A percentile compares a stretch with the other conserved stretches of the same genome.
Evolutionary conservation across 306 rosid species (phyloP).

Genomic region (Prunus mira): DNA sequence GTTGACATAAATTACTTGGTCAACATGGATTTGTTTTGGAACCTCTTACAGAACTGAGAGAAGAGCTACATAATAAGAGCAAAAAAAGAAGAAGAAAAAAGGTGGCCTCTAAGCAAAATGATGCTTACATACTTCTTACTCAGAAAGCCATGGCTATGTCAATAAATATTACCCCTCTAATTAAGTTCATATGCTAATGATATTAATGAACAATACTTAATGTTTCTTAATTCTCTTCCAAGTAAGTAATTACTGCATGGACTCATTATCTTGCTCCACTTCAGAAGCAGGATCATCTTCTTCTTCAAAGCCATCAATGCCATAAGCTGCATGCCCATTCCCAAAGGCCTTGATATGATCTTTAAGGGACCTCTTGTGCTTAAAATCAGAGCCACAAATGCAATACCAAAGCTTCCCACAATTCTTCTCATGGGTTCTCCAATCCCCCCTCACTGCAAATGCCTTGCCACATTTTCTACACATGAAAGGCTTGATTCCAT

Average conservation of each 20-base stretch:
- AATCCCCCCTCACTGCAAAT: conserved; percentile 91
- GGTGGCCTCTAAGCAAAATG: conserved; percentile 30
- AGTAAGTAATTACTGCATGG: conserved; percentile 31
- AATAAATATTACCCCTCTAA: not conserved
- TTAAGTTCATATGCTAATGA: not conserved
- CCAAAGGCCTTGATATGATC: conserved; percentile 96
- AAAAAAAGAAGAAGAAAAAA: not conserved
- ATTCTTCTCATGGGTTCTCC: conserved; percentile 97
- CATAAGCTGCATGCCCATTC: conserved; percentile 81
- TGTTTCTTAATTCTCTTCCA: not conserved
- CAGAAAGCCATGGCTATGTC: conserved; percentile 21
- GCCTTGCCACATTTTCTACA: conserved; percentile 95
- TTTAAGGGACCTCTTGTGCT: conserved; percentile 91
- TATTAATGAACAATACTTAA: not conserved
- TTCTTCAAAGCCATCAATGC: conserved; percentile 69
- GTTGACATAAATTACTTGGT: conserved; percentile 11
- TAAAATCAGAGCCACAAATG: conserved; percentile 92
- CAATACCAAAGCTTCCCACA: conserved; percentile 98
- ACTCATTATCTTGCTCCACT: conserved; percentile 84
- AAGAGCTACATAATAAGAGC: not conserved
- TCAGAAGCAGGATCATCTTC: conserved; percentile 97
- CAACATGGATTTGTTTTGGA: conserved; percentile 12
- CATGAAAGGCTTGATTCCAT: conserved; percentile 94
- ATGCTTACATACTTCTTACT: conserved; percentile 34
- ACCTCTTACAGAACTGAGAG: conserved; percentile 8